phyloP scores from a whole-genome alignment of 2,329 filamentous ascomycete genomes.

The Talaromyces funiculosus region DNA sequence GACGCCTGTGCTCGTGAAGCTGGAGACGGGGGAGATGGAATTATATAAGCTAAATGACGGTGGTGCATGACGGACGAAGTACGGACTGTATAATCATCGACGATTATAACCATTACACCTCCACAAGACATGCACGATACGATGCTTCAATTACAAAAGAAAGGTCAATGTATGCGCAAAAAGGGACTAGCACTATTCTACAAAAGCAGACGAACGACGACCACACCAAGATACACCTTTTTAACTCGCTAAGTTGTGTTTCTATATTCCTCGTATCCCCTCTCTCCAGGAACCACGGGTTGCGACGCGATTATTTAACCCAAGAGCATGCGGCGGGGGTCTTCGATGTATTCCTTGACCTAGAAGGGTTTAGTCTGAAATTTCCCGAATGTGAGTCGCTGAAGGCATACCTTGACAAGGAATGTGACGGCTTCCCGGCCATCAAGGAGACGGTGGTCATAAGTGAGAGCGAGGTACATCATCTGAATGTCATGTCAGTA shows the following conservation, averaged over 20 bases:
- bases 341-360: conserved; percentile 95
- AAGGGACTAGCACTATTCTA: not conserved
- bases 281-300: not conserved
- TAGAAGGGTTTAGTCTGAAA: conserved; percentile 20
- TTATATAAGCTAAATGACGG: not conserved
- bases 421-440: conserved; percentile 94
- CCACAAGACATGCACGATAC: not conserved
- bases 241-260: not conserved
- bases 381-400: not conserved
- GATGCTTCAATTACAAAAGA: not conserved
- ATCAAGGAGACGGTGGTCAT: conserved; percentile 93
- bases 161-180: conserved; percentile 6
- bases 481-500: conserved; percentile 50
- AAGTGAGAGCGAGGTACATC: conserved; percentile 98
- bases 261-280: not conserved
- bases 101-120: not conserved
- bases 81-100: not conserved
- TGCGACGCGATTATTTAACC: not conserved
- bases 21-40: conserved; percentile 44
- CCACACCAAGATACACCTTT: not conserved
- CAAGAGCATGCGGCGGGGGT: conserved; percentile 50
- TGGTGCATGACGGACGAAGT: not conserved
- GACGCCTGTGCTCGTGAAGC: conserved; percentile 47
- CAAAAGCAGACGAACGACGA: not conserved
- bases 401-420: conserved; percentile 65